A percentile compares a stretch with the other conserved stretches of the same genome.
These are phyloP conservation scores for Graphilbum ipis-grandicollis DNA, from an alignment of 2,329 filamentous ascomycete species.

Conservation along the genomic window DNA sequence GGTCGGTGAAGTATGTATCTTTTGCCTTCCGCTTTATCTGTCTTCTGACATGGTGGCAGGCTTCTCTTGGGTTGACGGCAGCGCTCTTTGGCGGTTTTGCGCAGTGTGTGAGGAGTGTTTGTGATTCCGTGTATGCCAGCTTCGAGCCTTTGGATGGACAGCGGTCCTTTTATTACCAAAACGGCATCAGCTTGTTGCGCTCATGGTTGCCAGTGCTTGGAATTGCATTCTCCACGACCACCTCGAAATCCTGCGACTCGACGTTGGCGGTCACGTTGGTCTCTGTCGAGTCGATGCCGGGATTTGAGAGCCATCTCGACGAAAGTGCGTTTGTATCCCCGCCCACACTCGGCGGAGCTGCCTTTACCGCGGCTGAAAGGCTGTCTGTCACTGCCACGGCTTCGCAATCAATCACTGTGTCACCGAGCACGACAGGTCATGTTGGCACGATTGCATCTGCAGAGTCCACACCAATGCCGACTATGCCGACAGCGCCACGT, in stretches of 20 bases:
- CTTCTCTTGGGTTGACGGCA: constrained; percentile 15
- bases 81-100: constrained; percentile 24
- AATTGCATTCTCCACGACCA: no score
- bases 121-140: constrained; percentile 24
- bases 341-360: no score
- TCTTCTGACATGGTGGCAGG: constrained; percentile 14
- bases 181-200: constrained; percentile 22
- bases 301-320: no score
- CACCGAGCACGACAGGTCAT: no score
- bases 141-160: constrained; percentile 13
- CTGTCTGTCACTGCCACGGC: not conserved
- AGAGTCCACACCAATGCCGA: no score
- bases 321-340: no score
- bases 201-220: constrained; percentile 15
- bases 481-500: not conserved
- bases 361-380: no score
- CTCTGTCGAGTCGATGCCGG: no score
- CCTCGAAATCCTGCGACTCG: no score
- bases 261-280: no score
- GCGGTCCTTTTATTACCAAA: constrained; percentile 23
- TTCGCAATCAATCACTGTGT: no score
- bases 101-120: constrained; percentile 21
- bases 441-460: no score
- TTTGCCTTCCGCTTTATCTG: not conserved
- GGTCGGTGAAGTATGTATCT: constrained; percentile 28